Base-by-base conservation (phyloP, 805 yeast genomes). In the Spathaspora gorwiae region DNA sequence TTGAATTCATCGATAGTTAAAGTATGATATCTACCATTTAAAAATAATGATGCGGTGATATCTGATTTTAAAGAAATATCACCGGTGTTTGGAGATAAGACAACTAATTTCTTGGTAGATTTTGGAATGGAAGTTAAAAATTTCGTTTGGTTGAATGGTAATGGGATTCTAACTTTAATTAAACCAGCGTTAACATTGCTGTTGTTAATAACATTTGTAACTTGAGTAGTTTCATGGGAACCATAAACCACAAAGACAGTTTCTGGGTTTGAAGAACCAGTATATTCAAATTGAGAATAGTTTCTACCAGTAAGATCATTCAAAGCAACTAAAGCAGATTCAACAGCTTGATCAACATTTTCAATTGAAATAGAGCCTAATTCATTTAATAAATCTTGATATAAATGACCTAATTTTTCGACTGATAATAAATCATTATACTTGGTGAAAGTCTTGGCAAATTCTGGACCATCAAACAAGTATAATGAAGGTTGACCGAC, bases 171-270 rank as follows among this genome's bases (percentile, higher is more conserved):
- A 41, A 83, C 78, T 45, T 83, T 76, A 46, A 90, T 64, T 41
- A 84, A 78, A 51, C 90, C 95, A n/a, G 70, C 64, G 42, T 64
- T 61, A 15, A 64, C 61, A 7, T 69, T 59, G 15, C 59, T 58
- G 15, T 60, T 58, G 31, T 60, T 52, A 39, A 83, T 68, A 27
- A 76, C 71, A 26, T 68, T 63, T 40, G 76, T 55, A 35, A 87
- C 73, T 45, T 79, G 65, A 45, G 80, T 70, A 13, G 84, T 68
- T 60, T 85, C 90, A 37, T 76, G 65, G 35, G 94, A 73, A 24
- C 96, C 95, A 52, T 85, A 81, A n/a, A 83, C 73, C 31, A 90
- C 92, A 61, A 87, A 83, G n/a, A 90, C 87, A 24, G 84, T 79
- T 38, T 78, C 79, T 7, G 96, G 83, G 45, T 72, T 64, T 8